These are phyloP conservation scores for Xylariomycetidae sp. DNA, from an alignment of 2,329 filamentous ascomycete species.

Conservation along the genomic window DNA sequence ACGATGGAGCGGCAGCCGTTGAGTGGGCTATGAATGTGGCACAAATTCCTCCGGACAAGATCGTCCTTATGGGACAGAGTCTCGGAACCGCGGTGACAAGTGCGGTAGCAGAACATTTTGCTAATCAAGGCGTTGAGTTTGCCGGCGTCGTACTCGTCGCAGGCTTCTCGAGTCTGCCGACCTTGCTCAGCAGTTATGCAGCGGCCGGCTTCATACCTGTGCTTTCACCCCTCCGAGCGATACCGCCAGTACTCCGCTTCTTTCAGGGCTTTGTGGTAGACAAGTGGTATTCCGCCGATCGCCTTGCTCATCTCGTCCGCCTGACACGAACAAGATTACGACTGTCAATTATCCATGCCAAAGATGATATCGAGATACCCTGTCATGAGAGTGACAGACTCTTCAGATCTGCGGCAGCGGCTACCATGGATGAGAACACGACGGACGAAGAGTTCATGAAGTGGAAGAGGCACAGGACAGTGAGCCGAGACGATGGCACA, in stretches of 20 bases:
- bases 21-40: conserved; percentile 66
- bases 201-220: conserved; percentile 75
- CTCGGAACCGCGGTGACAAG: conserved; percentile 81
- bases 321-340: conserved; percentile 51
- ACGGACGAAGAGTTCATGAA: conserved; percentile 34
- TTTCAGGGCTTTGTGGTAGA: conserved; percentile 67
- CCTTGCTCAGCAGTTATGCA: conserved; percentile 71
- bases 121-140: conserved; percentile 59
- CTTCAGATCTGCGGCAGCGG: conserved; percentile 55
- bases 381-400: conserved; percentile 64
- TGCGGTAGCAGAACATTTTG: conserved; percentile 68
- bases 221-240: conserved; percentile 66
- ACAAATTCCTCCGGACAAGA: conserved; percentile 62
- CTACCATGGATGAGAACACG: conserved; percentile 34
- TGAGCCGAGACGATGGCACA: conserved; percentile 38
- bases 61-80: conserved; percentile 81
- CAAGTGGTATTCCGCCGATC: conserved; percentile 68
- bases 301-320: conserved; percentile 55
- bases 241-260: conserved; percentile 59
- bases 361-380: conserved; percentile 78
- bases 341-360: conserved; percentile 72
- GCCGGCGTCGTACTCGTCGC: conserved; percentile 77
- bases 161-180: conserved; percentile 70
- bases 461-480: conserved; percentile 42
- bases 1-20: conserved; percentile 69